A percentile compares a stretch with the other conserved stretches of the same genome.
phyloP scores from a whole-genome alignment of 495 filamentous ascomycete genomes.

The Pseudomonodictys pantanalensis region DNA sequence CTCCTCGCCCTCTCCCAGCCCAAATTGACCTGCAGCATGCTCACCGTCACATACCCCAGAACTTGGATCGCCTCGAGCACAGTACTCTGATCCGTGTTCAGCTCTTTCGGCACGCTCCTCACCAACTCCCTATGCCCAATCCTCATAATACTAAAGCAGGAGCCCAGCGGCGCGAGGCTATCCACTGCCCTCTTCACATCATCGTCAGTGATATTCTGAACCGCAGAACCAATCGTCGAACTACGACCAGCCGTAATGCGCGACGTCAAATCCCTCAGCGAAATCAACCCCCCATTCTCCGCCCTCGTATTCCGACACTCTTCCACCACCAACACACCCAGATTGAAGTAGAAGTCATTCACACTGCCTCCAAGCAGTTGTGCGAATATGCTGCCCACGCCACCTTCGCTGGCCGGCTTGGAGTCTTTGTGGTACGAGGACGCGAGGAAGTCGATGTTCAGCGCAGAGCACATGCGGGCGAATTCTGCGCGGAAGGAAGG shows the following conservation, averaged over 20 bases:
- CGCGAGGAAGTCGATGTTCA: conserved; percentile 89
- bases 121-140: conserved; percentile 86
- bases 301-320: conserved; percentile 81
- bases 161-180: conserved; percentile 82
- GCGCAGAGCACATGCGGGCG: conserved; percentile 95
- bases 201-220: conserved; percentile 71
- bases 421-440: conserved; percentile 56
- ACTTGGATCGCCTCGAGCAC: conserved; percentile 86
- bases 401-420: conserved; percentile 43
- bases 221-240: conserved; percentile 64
- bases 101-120: conserved; percentile 89
- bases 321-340: conserved; percentile 90
- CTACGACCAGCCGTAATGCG: conserved; percentile 62
- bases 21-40: conserved; percentile 90
- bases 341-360: conserved; percentile 97
- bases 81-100: conserved; percentile 89
- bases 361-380: conserved; percentile 86
- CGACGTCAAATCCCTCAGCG: conserved; percentile 75
- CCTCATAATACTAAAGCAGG: conserved; percentile 75
- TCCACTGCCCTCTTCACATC: conserved; percentile 88
- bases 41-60: conserved; percentile 82
- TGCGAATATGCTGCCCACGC: conserved; percentile 71
- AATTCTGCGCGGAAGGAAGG: conserved; percentile 95
- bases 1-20: conserved; percentile 81
- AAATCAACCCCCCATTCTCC: conserved; percentile 91